Conservation (phyloP, 805 yeast genomes). For the Clavispora asparagi region DNA sequence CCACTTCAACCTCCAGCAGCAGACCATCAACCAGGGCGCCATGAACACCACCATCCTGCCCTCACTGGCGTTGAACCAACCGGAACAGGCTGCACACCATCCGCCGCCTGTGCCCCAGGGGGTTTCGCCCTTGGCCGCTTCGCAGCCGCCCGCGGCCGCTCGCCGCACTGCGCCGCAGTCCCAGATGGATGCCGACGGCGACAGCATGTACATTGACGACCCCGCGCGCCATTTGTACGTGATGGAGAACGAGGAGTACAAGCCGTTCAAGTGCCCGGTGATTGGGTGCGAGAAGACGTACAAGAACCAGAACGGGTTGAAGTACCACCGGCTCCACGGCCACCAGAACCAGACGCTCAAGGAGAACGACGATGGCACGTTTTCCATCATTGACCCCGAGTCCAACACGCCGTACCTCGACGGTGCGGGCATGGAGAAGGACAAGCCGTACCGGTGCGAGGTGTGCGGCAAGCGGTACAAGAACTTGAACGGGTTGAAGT, state of each 20-base stretch:
- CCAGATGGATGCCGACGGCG: constrained; percentile 26
- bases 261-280: constrained; percentile 97
- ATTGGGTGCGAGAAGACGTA: constrained; percentile 97
- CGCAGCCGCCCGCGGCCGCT: constrained; percentile 8
- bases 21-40: constrained; percentile 15
- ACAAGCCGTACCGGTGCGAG: constrained; percentile 97
- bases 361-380: constrained; percentile 89
- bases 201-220: constrained; percentile 85
- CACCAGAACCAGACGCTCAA: constrained; percentile 93
- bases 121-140: constrained; percentile 6
- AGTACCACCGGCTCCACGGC: constrained; percentile 93
- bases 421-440: constrained; percentile 93
- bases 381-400: constrained; percentile 88
- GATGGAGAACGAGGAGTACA: constrained; percentile 84
- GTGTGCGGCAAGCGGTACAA: constrained; percentile 97
- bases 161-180: constrained; percentile 12
- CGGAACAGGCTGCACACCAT: constrained; percentile 1
- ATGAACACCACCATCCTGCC: constrained; percentile 12
- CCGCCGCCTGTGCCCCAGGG: constrained; percentile 1
- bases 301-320: constrained; percentile 95
- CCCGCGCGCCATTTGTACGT: constrained; percentile 94
- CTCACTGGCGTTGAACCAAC: constrained; percentile 10
- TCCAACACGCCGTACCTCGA: constrained; percentile 85
- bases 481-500: constrained; percentile 91
- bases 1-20: constrained; percentile 22